Evolutionary conservation across 2,329 filamentous ascomycete genomes (phyloP).

Genomic region (Botryosphaeria agaves): DNA sequence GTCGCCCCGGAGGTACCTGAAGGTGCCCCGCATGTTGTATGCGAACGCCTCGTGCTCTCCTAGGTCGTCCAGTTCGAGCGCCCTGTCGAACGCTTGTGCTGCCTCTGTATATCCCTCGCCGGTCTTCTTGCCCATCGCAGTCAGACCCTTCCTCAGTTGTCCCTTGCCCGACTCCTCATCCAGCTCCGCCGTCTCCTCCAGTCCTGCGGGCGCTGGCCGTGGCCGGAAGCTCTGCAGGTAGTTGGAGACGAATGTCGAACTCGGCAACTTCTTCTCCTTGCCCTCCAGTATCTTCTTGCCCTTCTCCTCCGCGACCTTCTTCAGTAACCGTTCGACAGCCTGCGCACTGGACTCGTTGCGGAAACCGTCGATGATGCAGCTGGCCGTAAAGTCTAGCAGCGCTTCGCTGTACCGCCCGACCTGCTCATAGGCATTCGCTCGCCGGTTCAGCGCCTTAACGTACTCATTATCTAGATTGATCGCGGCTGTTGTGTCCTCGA

Average conservation of each 20-base stretch:
- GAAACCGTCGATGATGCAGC: slow-evolving; percentile 97
- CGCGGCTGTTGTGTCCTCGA: slow-evolving; percentile 91
- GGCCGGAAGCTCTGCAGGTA: slow-evolving; percentile 96
- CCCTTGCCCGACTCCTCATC: slow-evolving; percentile 64
- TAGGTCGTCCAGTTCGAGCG: slow-evolving; percentile 64
- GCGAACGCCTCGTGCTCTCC: slow-evolving; percentile 76
- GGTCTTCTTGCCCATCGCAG: slow-evolving; percentile 70
- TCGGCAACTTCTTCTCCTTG: slow-evolving; percentile 76
- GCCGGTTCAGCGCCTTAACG: slow-evolving; percentile 91
- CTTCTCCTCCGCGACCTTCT: slow-evolving; percentile 93
- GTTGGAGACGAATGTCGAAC: slow-evolving; percentile 93
- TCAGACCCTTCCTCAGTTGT: slow-evolving; percentile 68
- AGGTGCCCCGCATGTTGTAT: slow-evolving; percentile 93
- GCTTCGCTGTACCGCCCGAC: slow-evolving; percentile 82
- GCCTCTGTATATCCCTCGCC: slow-evolving; percentile 85
- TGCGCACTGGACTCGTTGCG: slow-evolving; percentile 78
- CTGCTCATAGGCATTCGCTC: slow-evolving; percentile 93
- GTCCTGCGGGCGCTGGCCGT: slow-evolving; percentile 58
- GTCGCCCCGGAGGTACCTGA: slow-evolving; percentile 81
- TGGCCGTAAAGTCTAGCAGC: slow-evolving; percentile 91
- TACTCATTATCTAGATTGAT: slow-evolving; percentile 90
- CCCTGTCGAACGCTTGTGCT: slow-evolving; percentile 69
- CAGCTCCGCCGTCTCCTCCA: slow-evolving; percentile 69
- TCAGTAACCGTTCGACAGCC: slow-evolving; percentile 80
- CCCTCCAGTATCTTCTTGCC: slow-evolving; percentile 71